Evolutionary conservation across 176 grass and related monocot genomes (phyloP).

Genomic region (Triticum urartu): DNA sequence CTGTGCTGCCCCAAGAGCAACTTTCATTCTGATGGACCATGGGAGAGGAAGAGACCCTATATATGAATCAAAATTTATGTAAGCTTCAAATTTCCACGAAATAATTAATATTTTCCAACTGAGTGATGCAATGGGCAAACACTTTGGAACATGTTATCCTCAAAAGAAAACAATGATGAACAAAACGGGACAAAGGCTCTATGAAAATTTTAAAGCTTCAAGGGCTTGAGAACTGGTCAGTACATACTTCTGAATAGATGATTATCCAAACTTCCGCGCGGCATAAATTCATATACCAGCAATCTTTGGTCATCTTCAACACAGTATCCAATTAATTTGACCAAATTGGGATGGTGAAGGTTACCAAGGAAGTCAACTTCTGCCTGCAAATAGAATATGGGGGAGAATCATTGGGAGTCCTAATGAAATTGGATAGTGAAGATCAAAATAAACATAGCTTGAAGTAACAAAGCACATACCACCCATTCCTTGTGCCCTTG

Average conservation of each 20-base stretch:
- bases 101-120: neutral
- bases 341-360: conserved; percentile 74
- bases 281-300: conserved; percentile 92
- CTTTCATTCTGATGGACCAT: conserved; percentile 76
- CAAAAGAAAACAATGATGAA: conserved; percentile 2
- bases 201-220: conserved; percentile 17
- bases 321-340: conserved; percentile 80
- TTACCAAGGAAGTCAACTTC: conserved; percentile 91
- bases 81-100: neutral
- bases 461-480: conserved; percentile 43
- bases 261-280: conserved; percentile 82
- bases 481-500: conserved; percentile 96
- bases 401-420: neutral
- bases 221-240: neutral
- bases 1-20: conserved; percentile 78
- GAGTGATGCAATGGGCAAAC: neutral
- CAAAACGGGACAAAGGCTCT: neutral
- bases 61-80: conserved; percentile 12
- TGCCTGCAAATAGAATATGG: conserved; percentile 44
- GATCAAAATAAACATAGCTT: conserved; percentile 13
- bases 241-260: conserved; percentile 88
- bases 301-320: conserved; percentile 90
- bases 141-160: neutral
- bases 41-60: conserved; percentile 76
- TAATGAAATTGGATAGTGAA: neutral